A percentile compares a stretch with the other conserved stretches of the same genome.
Conservation (phyloP, 805 yeast species). For the Saccharomycopsis vini region DNA sequence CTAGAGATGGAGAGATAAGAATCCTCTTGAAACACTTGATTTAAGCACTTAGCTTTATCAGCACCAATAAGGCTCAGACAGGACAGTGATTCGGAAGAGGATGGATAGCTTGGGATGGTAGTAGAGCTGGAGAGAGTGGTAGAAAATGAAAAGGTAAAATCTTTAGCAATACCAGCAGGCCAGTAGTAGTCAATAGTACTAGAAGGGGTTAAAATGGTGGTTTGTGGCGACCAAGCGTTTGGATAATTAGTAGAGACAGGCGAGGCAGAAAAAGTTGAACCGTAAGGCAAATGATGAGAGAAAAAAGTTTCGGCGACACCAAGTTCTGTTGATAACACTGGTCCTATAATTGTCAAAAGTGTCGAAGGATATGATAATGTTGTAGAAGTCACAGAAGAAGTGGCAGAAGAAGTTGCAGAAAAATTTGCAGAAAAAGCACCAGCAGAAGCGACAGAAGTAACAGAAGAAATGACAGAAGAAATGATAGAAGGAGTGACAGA, state of each 20-base stretch:
- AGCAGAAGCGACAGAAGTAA: constrained; percentile 5
- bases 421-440: constrained; percentile 1
- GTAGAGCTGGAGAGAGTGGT: constrained; percentile 1
- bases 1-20: constrained; percentile 16
- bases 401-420: not conserved
- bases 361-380: constrained; percentile 1
- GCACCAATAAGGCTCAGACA: constrained; percentile 29
- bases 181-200: too few relatives aligned
- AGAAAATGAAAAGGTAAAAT: not conserved
- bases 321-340: too few relatives aligned
- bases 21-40: constrained; percentile 36
- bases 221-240: too few relatives aligned
- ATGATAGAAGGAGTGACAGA: constrained; percentile 6
- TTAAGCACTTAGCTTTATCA: constrained; percentile 36
- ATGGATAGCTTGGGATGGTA: not conserved
- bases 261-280: not conserved
- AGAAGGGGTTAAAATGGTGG: too few relatives aligned
- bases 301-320: not conserved
- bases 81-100: not conserved
- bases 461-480: constrained; percentile 4
- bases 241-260: not conserved
- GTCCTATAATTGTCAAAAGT: too few relatives aligned
- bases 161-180: too few relatives aligned
- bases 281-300: not conserved
- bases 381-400: not conserved